These are phyloP conservation scores for Nigrospora sphaerica DNA, from an alignment of 2,329 filamentous ascomycete genomes.

Conservation along the genomic window DNA sequence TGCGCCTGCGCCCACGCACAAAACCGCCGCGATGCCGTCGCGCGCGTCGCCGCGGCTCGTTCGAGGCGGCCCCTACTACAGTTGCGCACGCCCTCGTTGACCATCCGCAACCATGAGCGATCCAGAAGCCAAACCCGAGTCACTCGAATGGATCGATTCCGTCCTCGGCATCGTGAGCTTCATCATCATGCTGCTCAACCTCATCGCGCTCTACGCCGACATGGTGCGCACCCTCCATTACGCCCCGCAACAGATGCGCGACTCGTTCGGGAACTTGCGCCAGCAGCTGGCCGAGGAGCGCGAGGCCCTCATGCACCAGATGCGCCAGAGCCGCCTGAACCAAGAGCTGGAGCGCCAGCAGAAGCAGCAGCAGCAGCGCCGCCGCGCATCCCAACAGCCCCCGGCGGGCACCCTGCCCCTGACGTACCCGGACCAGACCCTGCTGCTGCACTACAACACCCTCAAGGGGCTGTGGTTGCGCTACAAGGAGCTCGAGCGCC, in stretches of 20 bases:
- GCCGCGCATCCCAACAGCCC: neutral
- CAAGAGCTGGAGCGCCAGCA: neutral
- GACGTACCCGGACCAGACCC: slow-evolving; percentile 10
- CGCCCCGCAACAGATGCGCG: slow-evolving; percentile 9
- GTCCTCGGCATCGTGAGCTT: slow-evolving; percentile 7
- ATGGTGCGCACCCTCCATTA: slow-evolving; percentile 8
- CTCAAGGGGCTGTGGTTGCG: slow-evolving; percentile 10
- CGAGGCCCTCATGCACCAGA: slow-evolving; percentile 11
- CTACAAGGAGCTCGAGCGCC: slow-evolving; percentile 12
- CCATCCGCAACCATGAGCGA: too few species aligned
- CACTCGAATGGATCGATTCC: slow-evolving; percentile 5
- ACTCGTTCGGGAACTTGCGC: slow-evolving; percentile 8
- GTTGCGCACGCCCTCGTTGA: too few species aligned
- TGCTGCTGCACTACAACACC: slow-evolving; percentile 10
- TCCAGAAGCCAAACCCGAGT: neutral
- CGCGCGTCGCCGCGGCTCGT: too few species aligned
- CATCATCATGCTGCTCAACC: slow-evolving; percentile 8
- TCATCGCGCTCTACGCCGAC: slow-evolving; percentile 10
- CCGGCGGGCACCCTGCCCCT: slow-evolving; percentile 1
- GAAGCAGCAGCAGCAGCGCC: neutral
- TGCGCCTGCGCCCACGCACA: too few species aligned
- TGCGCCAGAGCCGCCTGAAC: slow-evolving; percentile 4
- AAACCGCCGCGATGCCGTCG: too few species aligned
- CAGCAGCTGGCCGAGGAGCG: slow-evolving; percentile 11
- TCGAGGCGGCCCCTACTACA: too few species aligned